These are phyloP conservation scores for Lasiodiplodia gonubiensis DNA, from an alignment of 2,329 filamentous ascomycete species.

Conservation along the genomic window DNA sequence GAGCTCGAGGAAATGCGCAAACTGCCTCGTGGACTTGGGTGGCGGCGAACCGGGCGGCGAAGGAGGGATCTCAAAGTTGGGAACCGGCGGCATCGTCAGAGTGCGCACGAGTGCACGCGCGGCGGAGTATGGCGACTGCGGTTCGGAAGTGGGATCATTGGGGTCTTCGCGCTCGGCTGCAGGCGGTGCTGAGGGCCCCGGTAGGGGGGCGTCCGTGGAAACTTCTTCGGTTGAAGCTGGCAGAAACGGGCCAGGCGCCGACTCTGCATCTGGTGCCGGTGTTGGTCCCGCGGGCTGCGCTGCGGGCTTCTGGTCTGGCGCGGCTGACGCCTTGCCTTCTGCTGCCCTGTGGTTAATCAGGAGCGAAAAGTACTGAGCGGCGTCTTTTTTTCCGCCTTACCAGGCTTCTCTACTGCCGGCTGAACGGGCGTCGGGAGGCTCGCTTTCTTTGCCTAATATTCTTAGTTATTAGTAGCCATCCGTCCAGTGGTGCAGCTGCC, in stretches of 20 bases:
- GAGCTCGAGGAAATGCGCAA: constrained; percentile 75
- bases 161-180: constrained; percentile 32
- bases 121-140: constrained; percentile 69
- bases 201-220: constrained; percentile 22
- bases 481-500: constrained; percentile 37
- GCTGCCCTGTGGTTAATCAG: constrained; percentile 10
- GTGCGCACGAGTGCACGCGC: constrained; percentile 69
- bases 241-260: constrained; percentile 11
- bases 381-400: constrained; percentile 29
- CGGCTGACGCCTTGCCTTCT: neutral
- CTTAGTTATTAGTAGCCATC: constrained; percentile 55
- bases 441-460: constrained; percentile 30
- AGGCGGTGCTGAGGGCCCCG: constrained; percentile 33
- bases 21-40: constrained; percentile 64
- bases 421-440: constrained; percentile 2
- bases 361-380: neutral
- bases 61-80: constrained; percentile 75
- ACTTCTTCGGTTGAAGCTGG: neutral
- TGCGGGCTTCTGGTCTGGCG: neutral
- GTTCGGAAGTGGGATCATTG: constrained; percentile 35
- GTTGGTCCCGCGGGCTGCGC: neutral
- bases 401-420: constrained; percentile 17
- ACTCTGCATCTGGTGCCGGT: constrained; percentile 6
- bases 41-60: constrained; percentile 67
- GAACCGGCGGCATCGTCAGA: constrained; percentile 73